Evolutionary conservation across 345 rosid species (phyloP), one percentile per base, ranked within the genome.

Genomic region (Eucalyptus viminalis): DNA sequence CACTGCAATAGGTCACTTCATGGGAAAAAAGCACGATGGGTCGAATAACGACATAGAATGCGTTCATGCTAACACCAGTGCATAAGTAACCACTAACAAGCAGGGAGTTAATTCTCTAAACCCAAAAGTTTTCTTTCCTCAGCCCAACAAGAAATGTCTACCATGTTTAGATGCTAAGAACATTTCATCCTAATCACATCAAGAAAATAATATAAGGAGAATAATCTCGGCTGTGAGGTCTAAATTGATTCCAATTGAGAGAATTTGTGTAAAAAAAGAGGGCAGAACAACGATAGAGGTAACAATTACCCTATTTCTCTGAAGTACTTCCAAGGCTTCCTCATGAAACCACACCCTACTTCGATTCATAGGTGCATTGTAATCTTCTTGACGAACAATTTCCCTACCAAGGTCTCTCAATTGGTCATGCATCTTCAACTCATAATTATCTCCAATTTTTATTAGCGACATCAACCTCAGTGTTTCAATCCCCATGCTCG

Each of bases 331-430:
- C 1, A 40, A 40, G n/a, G 91, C 90, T 44, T 89, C 92, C 22
- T 88, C 89, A 54, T 43, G 76, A 9, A 2, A 4, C 93, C 93
- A 92, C n/a, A 92, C 9, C 54, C 93, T 89, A 31, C 90, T 92
- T 7, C 87, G 88, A 34, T 87, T 31, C 15, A 90, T 91, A 6
- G 44, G 88, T 16, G 86, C 88, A 3, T 37, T 37, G 3, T 4
- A 4, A 4, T 2, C 14, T 27, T 86, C 62, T 37, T 54, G 49
- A 6, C n/a, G 90, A 47, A 90, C 93, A 69, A 89, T 85, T 15
- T 87, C 89, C 69, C 92, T 89, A 14, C 91, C 92, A 56, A 92
- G 34, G 40, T 89, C 91, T 3, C 89, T 88, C 31, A 88, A 27
- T 45, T 87, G 69, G 80, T 15, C 51, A 15, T 40, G 49, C 86